Conservation (phyloP, 805 yeast genomes). For the Candida andamanensis region DNA sequence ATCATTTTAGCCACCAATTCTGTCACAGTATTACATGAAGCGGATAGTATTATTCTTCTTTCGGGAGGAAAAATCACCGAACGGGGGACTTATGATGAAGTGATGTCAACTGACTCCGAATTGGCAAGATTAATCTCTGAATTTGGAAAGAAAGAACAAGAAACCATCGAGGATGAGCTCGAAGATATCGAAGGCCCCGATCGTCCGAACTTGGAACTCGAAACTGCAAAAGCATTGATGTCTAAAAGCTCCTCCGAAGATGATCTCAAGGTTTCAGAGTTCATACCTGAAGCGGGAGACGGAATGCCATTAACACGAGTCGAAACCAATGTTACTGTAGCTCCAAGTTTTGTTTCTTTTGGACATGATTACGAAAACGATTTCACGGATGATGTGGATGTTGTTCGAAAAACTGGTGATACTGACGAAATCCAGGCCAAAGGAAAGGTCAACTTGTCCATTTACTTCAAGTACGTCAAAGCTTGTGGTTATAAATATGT, state of each 20-base stretch:
- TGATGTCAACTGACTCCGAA: conserved; percentile 34
- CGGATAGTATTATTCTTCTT: conserved; percentile 29
- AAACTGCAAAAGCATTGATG: conserved; percentile 8
- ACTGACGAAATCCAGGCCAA: conserved; percentile 23
- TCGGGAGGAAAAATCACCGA: conserved; percentile 26
- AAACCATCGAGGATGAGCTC: conserved; percentile 15
- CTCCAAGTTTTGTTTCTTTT: conserved; percentile 29
- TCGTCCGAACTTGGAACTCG: too few species aligned
- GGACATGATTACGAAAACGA: conserved; percentile 29
- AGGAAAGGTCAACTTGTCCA: conserved; percentile 26
- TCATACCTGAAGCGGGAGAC: conserved; percentile 8
- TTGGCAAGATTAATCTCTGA: conserved; percentile 29
- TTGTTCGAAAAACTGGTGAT: conserved; percentile 15
- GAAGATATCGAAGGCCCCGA: too few species aligned
- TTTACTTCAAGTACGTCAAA: conserved; percentile 24
- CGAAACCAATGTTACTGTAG: conserved; percentile 9
- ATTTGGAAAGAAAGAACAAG: conserved; percentile 18
- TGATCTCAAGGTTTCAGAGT: conserved; percentile 13
- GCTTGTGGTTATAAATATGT: conserved; percentile 28
- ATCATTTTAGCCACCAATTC: conserved; percentile 37
- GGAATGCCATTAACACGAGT: conserved; percentile 12
- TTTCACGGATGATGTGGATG: conserved; percentile 14
- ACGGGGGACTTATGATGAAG: conserved; percentile 45
- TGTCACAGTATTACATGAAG: conserved; percentile 30
- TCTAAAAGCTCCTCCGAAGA: conserved; percentile 16